phyloP scores from a whole-genome alignment of 176 grass and related monocot genomes.

The Hsuehochloa calcarea region DNA sequence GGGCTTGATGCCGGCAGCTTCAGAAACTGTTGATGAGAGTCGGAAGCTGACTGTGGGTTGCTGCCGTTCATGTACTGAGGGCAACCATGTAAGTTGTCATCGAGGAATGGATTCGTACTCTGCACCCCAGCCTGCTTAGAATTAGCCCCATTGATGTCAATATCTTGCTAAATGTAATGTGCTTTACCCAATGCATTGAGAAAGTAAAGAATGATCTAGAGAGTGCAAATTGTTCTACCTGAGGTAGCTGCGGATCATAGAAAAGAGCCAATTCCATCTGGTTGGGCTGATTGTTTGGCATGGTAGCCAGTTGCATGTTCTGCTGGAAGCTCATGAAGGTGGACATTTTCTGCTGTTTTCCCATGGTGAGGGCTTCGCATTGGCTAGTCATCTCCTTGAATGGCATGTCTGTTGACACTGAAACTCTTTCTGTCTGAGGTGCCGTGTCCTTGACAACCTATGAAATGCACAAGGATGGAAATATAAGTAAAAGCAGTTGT shows the following conservation, averaged over 20 bases:
- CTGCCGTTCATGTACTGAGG: constrained; percentile 25
- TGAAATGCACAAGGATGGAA: constrained; percentile 19
- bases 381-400: constrained; percentile 77
- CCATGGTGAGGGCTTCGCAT: constrained; percentile 74
- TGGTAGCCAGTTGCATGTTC: constrained; percentile 3
- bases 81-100: constrained; percentile 44
- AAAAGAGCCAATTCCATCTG: constrained; percentile 41
- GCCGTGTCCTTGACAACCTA: constrained; percentile 48
- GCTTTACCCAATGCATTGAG: not conserved
- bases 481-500: not conserved
- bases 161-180: not conserved
- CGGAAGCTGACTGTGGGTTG: constrained; percentile 19
- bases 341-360: constrained; percentile 91
- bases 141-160: not conserved
- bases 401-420: constrained; percentile 51
- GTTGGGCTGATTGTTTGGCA: constrained; percentile 28
- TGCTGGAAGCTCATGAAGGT: constrained; percentile 67
- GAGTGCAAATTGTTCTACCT: constrained; percentile 32
- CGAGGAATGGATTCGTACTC: constrained; percentile 61
- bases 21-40: constrained; percentile 42
- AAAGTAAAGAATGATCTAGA: not conserved
- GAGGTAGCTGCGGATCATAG: constrained; percentile 14
- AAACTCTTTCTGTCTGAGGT: constrained; percentile 33
- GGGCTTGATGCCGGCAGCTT: constrained; percentile 85
- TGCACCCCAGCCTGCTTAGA: constrained; percentile 33